These are phyloP conservation scores for Zygosaccharomyces gambellarensis DNA, from an alignment of 805 yeast genomes.

Conservation along the genomic window DNA sequence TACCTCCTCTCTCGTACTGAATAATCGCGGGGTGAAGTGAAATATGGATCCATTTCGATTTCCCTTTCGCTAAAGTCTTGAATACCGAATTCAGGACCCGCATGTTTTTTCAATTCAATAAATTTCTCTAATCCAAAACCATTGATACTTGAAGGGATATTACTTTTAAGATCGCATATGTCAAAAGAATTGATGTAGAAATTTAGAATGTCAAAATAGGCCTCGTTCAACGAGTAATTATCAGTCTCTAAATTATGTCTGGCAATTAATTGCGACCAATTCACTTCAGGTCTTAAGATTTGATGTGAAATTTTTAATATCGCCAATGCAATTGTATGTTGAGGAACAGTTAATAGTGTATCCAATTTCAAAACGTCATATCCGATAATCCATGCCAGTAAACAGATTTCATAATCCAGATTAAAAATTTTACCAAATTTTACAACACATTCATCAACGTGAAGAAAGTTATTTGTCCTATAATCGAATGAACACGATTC, in stretches of 20 bases:
- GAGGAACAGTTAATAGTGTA: slow-evolving; percentile 61
- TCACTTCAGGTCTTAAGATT: slow-evolving; percentile 31
- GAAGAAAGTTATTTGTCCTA: slow-evolving; percentile 45
- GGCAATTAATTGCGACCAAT: slow-evolving; percentile 20
- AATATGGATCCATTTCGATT: slow-evolving; percentile 43
- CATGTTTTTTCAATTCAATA: slow-evolving; percentile 42
- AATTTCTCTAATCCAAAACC: slow-evolving; percentile 32
- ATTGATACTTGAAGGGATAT: slow-evolving; percentile 30
- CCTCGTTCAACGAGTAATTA: slow-evolving; percentile 39
- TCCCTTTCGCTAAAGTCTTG: slow-evolving; percentile 27
- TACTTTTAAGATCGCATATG: slow-evolving; percentile 44
- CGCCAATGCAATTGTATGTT: slow-evolving; percentile 70
- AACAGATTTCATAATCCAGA: slow-evolving; percentile 44
- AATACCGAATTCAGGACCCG: slow-evolving; percentile 37
- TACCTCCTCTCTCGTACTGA: slow-evolving; percentile 47
- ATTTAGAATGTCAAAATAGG: slow-evolving; percentile 53
- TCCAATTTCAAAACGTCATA: slow-evolving; percentile 71
- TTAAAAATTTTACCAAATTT: slow-evolving; percentile 51
- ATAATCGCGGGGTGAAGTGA: slow-evolving; percentile 36
- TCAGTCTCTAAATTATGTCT: slow-evolving; percentile 31
- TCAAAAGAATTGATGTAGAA: slow-evolving; percentile 56
- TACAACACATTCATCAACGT: slow-evolving; percentile 61
- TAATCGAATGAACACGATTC: slow-evolving; percentile 81
- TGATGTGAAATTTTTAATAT: slow-evolving; percentile 57
- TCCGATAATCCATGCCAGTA: slow-evolving; percentile 68